A percentile compares a stretch with the other conserved stretches of the same genome.
Conservation (phyloP, 768 basidiomycete species). For the Calocera cornea region DNA sequence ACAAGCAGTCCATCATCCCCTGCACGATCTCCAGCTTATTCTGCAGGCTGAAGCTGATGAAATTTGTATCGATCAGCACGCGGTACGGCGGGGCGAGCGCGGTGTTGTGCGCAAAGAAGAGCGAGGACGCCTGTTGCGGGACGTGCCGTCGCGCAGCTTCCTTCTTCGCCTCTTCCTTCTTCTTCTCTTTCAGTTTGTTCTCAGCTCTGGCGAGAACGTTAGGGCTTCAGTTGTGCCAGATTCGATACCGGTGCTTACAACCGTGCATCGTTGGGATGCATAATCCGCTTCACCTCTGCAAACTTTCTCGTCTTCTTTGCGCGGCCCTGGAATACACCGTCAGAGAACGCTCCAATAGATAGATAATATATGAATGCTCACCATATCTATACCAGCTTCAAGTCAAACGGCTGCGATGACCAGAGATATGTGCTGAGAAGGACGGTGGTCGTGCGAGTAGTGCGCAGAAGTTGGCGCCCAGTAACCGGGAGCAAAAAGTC, state of each 20-base stretch:
- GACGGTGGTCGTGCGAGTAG: too few species aligned
- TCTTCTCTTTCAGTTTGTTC: conserved; percentile 79
- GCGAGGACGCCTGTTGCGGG: conserved; percentile 73
- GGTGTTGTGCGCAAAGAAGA: conserved; percentile 90
- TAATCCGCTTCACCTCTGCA: conserved; percentile 80
- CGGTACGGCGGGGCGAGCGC: conserved; percentile 94
- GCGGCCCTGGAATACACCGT: conserved; percentile 43
- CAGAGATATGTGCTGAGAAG: too few species aligned
- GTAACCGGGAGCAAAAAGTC: too few species aligned
- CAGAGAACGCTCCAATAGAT: not conserved
- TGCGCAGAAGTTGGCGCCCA: too few species aligned
- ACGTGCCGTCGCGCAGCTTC: conserved; percentile 63
- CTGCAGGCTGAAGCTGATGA: conserved; percentile 96
- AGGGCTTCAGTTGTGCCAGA: not conserved
- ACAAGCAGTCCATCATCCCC: conserved; percentile 99
- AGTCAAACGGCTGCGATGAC: too few species aligned
- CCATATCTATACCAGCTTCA: too few species aligned
- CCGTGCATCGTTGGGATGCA: conserved; percentile 87
- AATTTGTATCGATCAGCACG: conserved; percentile 96
- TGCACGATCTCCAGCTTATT: conserved; percentile 91
- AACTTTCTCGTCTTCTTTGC: conserved; percentile 93
- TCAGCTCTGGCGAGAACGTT: conserved; percentile 56
- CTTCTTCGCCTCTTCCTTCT: conserved; percentile 69
- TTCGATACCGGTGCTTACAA: conserved; percentile 43
- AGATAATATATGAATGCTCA: not conserved